Evolutionary conservation across 176 grass and related monocot genomes (phyloP).

Genomic region (Aegilops sharonensis): DNA sequence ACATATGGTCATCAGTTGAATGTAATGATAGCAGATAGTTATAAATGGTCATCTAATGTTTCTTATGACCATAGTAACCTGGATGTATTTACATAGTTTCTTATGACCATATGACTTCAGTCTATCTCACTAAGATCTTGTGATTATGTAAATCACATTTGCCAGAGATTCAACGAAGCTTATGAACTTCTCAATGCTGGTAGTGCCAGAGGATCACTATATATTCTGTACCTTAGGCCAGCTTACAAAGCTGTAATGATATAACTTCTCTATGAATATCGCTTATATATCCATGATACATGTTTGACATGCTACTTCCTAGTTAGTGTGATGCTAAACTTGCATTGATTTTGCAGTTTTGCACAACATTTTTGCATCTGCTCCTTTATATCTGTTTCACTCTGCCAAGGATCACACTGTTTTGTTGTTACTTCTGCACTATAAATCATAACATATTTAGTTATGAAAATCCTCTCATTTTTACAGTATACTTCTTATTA

Average conservation of each 20-base stretch:
- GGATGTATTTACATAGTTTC: not conserved
- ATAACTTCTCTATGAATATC: not conserved
- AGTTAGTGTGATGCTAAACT: not conserved
- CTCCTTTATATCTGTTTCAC: not conserved
- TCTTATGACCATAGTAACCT: not conserved
- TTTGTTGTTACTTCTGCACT: not conserved
- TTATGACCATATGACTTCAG: not conserved
- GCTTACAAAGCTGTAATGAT: not conserved
- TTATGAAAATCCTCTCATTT: not conserved
- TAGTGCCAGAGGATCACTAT: not conserved
- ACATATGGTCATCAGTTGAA: not conserved
- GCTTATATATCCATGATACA: not conserved
- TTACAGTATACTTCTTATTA: not conserved
- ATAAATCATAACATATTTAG: not conserved
- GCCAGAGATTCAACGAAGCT: not conserved
- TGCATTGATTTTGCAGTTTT: not conserved
- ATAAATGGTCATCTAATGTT: conserved; percentile 8
- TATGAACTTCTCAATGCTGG: not conserved
- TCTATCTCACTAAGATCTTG: not conserved
- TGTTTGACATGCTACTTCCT: not conserved
- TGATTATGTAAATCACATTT: not conserved
- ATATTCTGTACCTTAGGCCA: not conserved
- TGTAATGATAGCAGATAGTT: not conserved
- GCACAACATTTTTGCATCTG: not conserved
- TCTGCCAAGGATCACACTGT: not conserved